These are phyloP conservation scores for Paradendryphiella salina DNA, from an alignment of 2,329 filamentous ascomycete species.

Conservation along the genomic window DNA sequence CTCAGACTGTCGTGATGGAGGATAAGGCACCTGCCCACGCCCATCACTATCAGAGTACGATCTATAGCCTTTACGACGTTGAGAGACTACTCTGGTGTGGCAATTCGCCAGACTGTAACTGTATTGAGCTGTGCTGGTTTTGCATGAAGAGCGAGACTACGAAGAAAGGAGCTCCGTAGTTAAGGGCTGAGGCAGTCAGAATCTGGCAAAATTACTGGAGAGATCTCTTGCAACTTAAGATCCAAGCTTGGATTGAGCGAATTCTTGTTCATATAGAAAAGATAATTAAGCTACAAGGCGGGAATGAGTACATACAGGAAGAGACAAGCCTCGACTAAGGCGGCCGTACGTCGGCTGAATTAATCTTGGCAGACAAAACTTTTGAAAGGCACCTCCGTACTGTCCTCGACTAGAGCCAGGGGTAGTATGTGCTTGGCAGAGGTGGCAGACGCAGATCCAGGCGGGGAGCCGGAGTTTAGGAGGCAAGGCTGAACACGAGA, in stretches of 20 bases:
- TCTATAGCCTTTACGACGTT: constrained; percentile 8
- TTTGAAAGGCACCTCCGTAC: too few relatives aligned
- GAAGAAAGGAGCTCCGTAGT: neutral
- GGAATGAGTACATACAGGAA: constrained; percentile 22
- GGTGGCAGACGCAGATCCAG: neutral
- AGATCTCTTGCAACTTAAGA: constrained; percentile 12
- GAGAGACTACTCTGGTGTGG: constrained; percentile 14
- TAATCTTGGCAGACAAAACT: too few relatives aligned
- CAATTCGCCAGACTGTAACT: too few relatives aligned
- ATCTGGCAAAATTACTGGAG: neutral
- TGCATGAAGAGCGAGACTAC: neutral
- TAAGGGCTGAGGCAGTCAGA: neutral
- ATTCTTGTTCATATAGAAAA: constrained; percentile 18
- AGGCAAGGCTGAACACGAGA: neutral
- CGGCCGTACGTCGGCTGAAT: too few relatives aligned
- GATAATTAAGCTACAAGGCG: constrained; percentile 19
- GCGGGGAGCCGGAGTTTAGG: neutral
- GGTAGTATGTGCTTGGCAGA: neutral
- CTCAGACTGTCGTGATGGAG: constrained; percentile 13
- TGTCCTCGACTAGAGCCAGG: too few relatives aligned
- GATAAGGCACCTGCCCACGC: constrained; percentile 10
- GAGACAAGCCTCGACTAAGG: too few relatives aligned
- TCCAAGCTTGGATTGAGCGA: constrained; percentile 18
- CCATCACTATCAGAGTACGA: neutral
- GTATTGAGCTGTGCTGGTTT: neutral